Evolutionary conservation across 2,329 filamentous ascomycete species (phyloP).

Genomic region (Xenosphaeropsis pyriputrescens): DNA sequence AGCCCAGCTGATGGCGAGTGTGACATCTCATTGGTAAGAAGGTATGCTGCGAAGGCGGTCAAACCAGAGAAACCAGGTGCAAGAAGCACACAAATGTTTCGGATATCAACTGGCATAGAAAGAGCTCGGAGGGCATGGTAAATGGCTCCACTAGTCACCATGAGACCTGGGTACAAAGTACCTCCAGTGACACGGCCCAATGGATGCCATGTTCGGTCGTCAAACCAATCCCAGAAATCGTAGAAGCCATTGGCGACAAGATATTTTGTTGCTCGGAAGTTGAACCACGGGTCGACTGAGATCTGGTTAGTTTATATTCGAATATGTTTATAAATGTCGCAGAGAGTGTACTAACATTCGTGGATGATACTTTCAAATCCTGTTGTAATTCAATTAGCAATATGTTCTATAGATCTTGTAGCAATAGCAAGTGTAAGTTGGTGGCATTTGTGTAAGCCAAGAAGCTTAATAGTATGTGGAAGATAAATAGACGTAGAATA

Average conservation of each 20-base stretch:
- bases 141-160: slow-evolving; percentile 97
- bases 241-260: slow-evolving; percentile 95
- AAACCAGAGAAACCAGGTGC: slow-evolving; percentile 89
- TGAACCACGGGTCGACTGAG: slow-evolving; percentile 98
- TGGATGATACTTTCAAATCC: slow-evolving; percentile 99
- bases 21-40: slow-evolving; percentile 94
- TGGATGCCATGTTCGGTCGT: slow-evolving; percentile 99
- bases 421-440: too few species aligned
- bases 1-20: slow-evolving; percentile 90
- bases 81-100: slow-evolving; percentile 95
- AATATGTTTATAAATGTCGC: slow-evolving; percentile 11
- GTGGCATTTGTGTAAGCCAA: too few species aligned
- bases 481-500: slow-evolving; percentile 12
- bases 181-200: slow-evolving; percentile 95
- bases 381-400: slow-evolving; percentile 23
- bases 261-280: slow-evolving; percentile 97
- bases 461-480: too few species aligned
- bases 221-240: slow-evolving; percentile 99
- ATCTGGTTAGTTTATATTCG: slow-evolving; percentile 16
- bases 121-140: slow-evolving; percentile 86
- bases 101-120: slow-evolving; percentile 88
- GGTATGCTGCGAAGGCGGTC: slow-evolving; percentile 84
- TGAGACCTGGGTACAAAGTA: slow-evolving; percentile 95
- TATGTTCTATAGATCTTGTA: not conserved
- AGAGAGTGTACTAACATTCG: slow-evolving; percentile 61